These are phyloP conservation scores for Elymus sibiricus DNA, from an alignment of 176 grass and related monocot species.

Conservation along the genomic window DNA sequence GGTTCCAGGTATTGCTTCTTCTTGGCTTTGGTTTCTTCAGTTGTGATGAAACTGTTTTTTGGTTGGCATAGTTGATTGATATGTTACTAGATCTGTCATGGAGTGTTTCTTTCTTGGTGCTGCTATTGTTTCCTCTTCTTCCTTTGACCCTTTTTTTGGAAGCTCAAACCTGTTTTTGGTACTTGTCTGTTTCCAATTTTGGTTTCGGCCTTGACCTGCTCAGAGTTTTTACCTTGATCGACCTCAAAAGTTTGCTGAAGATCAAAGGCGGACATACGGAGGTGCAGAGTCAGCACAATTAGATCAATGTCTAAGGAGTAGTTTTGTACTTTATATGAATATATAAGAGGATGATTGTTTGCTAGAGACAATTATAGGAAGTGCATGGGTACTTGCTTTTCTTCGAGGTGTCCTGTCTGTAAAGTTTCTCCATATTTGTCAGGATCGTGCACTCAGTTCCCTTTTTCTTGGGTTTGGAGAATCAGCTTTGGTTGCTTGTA, in stretches of 20 bases:
- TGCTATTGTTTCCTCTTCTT: not conserved
- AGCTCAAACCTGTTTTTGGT: not conserved
- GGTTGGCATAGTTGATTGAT: not conserved
- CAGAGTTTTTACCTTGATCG: not conserved
- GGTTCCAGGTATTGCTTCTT: conserved; percentile 54
- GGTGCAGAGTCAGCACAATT: not conserved
- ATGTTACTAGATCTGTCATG: not conserved
- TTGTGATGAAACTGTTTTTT: not conserved
- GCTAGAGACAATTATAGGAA: not conserved
- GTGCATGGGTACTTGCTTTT: not conserved
- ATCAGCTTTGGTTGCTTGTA: not conserved
- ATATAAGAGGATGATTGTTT: not conserved
- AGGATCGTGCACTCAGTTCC: not conserved
- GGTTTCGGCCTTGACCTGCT: not conserved
- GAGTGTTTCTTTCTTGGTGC: not conserved
- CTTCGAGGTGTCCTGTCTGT: conserved; percentile 1
- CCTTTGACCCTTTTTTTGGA: not conserved
- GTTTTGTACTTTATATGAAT: not conserved
- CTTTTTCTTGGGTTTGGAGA: conserved; percentile 3
- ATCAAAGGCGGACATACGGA: not conserved
- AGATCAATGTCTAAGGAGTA: not conserved
- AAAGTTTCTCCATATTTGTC: conserved; percentile 10
- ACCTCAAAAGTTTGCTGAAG: not conserved
- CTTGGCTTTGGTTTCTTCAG: conserved; percentile 13
- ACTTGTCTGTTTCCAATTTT: not conserved